Evolutionary conservation across 495 filamentous ascomycete species (phyloP).

Genomic region (Hypoxylon lienhwacheense): DNA sequence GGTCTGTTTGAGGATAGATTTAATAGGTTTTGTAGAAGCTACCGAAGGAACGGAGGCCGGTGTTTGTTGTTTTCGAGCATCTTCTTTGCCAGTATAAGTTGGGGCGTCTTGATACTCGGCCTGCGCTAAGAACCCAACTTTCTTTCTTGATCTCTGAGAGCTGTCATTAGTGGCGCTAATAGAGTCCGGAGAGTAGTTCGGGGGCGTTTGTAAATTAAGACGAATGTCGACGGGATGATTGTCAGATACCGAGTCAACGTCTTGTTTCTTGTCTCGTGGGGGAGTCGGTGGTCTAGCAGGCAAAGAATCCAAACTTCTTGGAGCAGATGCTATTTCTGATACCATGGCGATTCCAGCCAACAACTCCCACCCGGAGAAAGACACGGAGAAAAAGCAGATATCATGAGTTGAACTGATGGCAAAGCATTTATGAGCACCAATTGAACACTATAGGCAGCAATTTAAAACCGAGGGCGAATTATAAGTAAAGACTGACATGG

Average conservation of each 20-base stretch:
- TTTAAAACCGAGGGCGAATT: conserved; percentile 1
- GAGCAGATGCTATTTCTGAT: conserved; percentile 43
- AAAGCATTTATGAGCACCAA: conserved; percentile 6
- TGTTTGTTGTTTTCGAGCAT: conserved; percentile 43
- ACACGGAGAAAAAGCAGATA: conserved; percentile 5
- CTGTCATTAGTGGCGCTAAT: conserved; percentile 66
- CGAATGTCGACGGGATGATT: conserved; percentile 39
- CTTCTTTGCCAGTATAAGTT: conserved; percentile 48
- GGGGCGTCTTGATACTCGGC: conserved; percentile 69
- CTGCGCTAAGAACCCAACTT: conserved; percentile 73
- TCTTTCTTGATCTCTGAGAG: conserved; percentile 60
- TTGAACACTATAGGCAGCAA: conserved; percentile 1
- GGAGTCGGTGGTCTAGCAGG: conserved; percentile 59
- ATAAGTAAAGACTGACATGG: neutral
- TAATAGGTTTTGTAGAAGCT: conserved; percentile 63
- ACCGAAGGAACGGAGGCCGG: conserved; percentile 58
- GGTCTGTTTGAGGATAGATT: conserved; percentile 83
- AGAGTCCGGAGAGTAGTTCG: conserved; percentile 48
- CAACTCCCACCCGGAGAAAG: conserved; percentile 28
- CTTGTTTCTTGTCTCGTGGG: conserved; percentile 52
- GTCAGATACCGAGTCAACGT: conserved; percentile 31
- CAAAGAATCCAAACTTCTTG: conserved; percentile 48
- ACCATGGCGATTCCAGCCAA: conserved; percentile 50
- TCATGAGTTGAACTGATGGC: conserved; percentile 23
- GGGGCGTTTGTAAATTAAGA: conserved; percentile 51